Conservation (phyloP, 1,284 basidiomycete genomes). For the Rhodofomes roseus region DNA sequence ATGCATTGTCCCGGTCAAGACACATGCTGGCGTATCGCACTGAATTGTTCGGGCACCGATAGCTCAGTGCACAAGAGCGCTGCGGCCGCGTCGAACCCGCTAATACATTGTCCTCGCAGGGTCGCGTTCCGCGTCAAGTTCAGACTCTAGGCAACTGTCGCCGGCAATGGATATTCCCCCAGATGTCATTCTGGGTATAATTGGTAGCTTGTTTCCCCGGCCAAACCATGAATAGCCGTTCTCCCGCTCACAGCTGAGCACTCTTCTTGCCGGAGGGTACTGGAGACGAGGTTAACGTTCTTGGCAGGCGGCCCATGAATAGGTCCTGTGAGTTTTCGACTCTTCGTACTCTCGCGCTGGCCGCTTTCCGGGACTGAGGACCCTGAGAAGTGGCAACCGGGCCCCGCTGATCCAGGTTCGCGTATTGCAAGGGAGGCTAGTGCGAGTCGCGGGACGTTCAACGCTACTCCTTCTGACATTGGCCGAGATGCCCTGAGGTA, state of each 20-base stretch:
- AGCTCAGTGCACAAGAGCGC: not conserved
- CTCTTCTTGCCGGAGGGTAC: not conserved
- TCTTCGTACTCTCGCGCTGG: not conserved
- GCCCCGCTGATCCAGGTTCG: not conserved
- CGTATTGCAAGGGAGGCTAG: not conserved
- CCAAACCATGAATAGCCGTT: not conserved
- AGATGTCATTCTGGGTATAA: not conserved
- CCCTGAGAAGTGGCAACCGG: not conserved
- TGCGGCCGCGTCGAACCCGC: not conserved
- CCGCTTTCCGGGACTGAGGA: not conserved
- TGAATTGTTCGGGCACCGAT: too few species aligned
- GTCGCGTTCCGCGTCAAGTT: not conserved
- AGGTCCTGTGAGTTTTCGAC: not conserved
- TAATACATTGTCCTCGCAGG: not conserved
- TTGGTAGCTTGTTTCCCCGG: not conserved
- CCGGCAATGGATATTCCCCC: not conserved
- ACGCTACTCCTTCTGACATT: not conserved
- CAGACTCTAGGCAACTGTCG: not conserved
- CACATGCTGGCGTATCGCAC: too few species aligned
- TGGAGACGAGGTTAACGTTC: not conserved
- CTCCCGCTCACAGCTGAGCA: not conserved
- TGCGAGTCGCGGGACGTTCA: too few species aligned
- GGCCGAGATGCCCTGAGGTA: not conserved
- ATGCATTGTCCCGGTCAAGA: not conserved
- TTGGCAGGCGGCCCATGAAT: not conserved